Conservation (phyloP, 345 rosid species). For the Euphorbia lathyris region DNA sequence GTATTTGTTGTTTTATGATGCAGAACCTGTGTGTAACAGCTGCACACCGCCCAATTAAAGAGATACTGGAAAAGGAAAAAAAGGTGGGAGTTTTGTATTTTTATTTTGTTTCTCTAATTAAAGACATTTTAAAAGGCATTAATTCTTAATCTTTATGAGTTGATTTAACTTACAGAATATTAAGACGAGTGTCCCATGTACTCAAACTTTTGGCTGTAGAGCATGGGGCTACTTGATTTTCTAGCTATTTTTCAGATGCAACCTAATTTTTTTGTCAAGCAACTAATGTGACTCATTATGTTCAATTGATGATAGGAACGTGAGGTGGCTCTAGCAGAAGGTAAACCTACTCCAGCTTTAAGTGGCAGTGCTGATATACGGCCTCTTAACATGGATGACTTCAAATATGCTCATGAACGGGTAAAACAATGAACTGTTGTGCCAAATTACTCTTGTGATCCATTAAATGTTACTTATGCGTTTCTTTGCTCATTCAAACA, state of each 20-base stretch:
- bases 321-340: constrained; percentile 67
- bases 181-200: not conserved
- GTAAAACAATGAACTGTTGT: constrained; percentile 28
- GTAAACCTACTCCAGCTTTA: constrained; percentile 66
- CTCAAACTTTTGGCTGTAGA: no score
- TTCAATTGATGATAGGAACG: constrained; percentile 48
- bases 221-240: no score
- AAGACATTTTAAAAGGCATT: not conserved
- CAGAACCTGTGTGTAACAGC: constrained; percentile 89
- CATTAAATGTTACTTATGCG: not conserved
- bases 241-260: not conserved
- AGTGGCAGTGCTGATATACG: constrained; percentile 68
- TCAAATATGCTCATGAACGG: constrained; percentile 73
- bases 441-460: not conserved
- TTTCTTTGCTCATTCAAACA: constrained; percentile 16
- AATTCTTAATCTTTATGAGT: not conserved
- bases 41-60: constrained; percentile 83
- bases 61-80: constrained; percentile 79
- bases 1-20: constrained; percentile 12
- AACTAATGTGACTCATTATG: constrained; percentile 6
- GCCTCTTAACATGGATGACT: constrained; percentile 75
- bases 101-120: not conserved
- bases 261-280: not conserved
- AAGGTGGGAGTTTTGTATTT: constrained; percentile 36
- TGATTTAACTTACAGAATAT: not conserved